Percentiles rank a stretch among this genome's conserved stretches.
phyloP scores from a whole-genome alignment of 768 basidiomycete species.

The Nevesoporus exiguus region DNA sequence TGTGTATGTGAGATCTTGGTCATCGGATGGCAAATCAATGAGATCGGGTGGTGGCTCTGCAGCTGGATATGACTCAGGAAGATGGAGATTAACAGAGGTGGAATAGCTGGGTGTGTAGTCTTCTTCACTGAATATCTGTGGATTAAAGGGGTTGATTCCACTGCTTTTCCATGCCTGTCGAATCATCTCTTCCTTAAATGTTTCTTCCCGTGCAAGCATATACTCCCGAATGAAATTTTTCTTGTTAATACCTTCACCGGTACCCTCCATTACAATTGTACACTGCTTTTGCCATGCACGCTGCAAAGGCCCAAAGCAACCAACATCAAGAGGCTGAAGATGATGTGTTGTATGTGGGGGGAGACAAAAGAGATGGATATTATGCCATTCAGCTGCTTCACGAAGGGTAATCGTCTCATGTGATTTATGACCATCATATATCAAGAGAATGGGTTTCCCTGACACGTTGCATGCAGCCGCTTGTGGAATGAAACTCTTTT shows the following conservation, averaged over 20 bases:
- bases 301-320: background rate
- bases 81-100: background rate
- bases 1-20: background rate
- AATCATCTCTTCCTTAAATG: background rate
- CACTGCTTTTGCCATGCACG: background rate
- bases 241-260: background rate
- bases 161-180: background rate
- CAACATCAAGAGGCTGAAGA: background rate
- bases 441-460: background rate
- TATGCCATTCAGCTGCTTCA: background rate
- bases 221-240: background rate
- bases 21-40: background rate
- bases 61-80: background rate
- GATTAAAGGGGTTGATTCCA: background rate
- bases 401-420: background rate
- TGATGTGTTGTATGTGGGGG: background rate
- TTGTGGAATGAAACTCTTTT: background rate
- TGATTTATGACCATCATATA: background rate
- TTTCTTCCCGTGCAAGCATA: background rate
- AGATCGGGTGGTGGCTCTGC: background rate
- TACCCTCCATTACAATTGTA: background rate
- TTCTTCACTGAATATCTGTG: background rate
- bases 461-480: background rate
- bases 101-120: background rate
- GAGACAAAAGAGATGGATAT: background rate